Conservation (phyloP, 306 rosid species). For the Morella rubra region DNA sequence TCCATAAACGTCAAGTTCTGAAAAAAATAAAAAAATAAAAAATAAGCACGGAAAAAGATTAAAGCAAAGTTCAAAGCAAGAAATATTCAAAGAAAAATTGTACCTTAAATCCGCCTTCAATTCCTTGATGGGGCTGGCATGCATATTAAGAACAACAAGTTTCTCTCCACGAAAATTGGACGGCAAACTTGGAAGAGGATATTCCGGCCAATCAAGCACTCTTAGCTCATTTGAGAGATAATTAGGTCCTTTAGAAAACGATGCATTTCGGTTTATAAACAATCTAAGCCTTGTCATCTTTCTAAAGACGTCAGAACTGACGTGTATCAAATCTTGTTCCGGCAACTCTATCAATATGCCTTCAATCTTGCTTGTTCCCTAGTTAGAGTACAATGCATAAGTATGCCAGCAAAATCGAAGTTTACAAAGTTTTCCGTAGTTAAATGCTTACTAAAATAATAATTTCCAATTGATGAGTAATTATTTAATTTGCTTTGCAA, state of each 20-base stretch:
- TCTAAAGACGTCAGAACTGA: constrained; percentile 28
- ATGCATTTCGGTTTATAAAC: not conserved
- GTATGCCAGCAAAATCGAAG: too few relatives aligned
- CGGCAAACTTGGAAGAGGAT: constrained; percentile 31
- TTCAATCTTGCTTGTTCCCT: constrained; percentile 27
- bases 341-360: constrained; percentile 26
- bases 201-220: constrained; percentile 37
- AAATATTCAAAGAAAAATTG: not conserved
- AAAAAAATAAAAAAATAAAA: not conserved
- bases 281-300: constrained; percentile 33
- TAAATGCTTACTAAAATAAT: too few relatives aligned
- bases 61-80: not conserved
- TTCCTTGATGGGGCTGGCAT: constrained; percentile 17
- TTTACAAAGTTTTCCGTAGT: too few relatives aligned
- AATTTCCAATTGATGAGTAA: too few relatives aligned
- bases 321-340: not conserved
- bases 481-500: too few relatives aligned
- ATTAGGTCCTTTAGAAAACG: not conserved
- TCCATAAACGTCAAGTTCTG: constrained; percentile 18
- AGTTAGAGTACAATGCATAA: not conserved
- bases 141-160: constrained; percentile 33
- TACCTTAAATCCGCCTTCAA: constrained; percentile 29
- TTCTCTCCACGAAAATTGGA: constrained; percentile 31
- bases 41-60: not conserved
- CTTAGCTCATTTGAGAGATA: constrained; percentile 34